Percentiles rank a stretch among this genome's conserved stretches.
phyloP scores from a whole-genome alignment of 345 rosid genomes.

The Erucastrum elatum region DNA sequence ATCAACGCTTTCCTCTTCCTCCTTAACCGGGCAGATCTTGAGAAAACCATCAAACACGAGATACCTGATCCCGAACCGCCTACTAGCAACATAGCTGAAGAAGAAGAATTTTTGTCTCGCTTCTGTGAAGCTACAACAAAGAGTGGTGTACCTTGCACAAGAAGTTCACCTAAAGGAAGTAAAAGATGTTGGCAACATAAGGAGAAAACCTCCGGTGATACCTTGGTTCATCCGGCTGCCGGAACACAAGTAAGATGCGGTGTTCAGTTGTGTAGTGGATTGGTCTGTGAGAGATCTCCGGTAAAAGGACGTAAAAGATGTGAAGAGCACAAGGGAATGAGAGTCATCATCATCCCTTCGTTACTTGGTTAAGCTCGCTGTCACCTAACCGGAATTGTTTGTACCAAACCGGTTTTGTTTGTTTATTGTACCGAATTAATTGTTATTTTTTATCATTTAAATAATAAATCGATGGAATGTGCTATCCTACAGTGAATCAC shows the following conservation, averaged over 20 bases:
- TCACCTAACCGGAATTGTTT: not conserved
- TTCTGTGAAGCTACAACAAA: constrained; percentile 54
- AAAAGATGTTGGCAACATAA: constrained; percentile 67
- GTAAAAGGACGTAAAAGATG: constrained; percentile 39
- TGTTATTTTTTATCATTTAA: not conserved
- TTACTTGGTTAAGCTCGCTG: constrained; percentile 7
- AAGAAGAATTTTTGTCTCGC: not conserved
- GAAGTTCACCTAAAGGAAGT: constrained; percentile 46
- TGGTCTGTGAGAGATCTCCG: constrained; percentile 36
- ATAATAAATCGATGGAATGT: not conserved
- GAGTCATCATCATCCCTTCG: constrained; percentile 20
- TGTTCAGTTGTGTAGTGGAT: constrained; percentile 30
- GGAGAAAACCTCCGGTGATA: constrained; percentile 7
- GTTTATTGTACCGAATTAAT: constrained; percentile 4
- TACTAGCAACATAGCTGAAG: not conserved
- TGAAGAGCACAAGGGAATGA: constrained; percentile 43
- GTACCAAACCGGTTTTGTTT: constrained; percentile 6
- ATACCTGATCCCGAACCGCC: not conserved
- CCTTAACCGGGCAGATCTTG: constrained; percentile 23
- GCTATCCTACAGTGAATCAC: not conserved
- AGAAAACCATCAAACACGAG: constrained; percentile 26
- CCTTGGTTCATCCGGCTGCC: not conserved
- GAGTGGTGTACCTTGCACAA: constrained; percentile 50
- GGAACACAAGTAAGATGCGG: constrained; percentile 29
- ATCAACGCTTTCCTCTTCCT: constrained; percentile 39